phyloP scores from a whole-genome alignment of 768 basidiomycete species.

The Leccinum incarnatum region DNA sequence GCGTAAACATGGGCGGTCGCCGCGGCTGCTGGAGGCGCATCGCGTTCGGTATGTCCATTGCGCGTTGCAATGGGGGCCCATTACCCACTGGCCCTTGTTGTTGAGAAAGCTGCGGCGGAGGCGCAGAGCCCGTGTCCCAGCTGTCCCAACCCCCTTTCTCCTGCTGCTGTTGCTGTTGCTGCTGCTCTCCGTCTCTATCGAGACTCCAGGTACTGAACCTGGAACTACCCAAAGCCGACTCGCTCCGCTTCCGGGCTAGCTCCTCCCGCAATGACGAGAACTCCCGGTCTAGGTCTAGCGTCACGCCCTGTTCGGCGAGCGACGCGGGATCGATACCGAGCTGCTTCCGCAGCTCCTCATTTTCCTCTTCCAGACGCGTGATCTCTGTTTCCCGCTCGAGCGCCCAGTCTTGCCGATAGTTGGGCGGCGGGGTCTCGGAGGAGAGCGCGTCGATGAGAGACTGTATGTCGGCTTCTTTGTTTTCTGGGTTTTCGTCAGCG shows the following conservation, averaged over 20 bases:
- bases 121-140: constrained; percentile 26
- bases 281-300: constrained; percentile 46
- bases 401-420: constrained; percentile 74
- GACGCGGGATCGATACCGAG: constrained; percentile 68
- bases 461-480: constrained; percentile 41
- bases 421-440: constrained; percentile 34
- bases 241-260: constrained; percentile 24
- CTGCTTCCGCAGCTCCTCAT: constrained; percentile 69
- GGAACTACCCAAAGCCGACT: constrained; percentile 24
- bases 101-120: constrained; percentile 29
- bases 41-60: constrained; percentile 50
- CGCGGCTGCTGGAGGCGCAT: constrained; percentile 54
- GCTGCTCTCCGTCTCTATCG: constrained; percentile 27
- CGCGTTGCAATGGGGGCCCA: constrained; percentile 41
- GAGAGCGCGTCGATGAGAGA: constrained; percentile 42
- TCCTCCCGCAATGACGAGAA: constrained; percentile 25
- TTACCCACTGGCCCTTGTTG: constrained; percentile 22
- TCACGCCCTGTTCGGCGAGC: constrained; percentile 52
- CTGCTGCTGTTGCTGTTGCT: constrained; percentile 20
- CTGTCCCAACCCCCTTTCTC: constrained; percentile 23
- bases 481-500: constrained; percentile 26
- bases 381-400: constrained; percentile 88
- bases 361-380: constrained; percentile 75
- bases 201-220: constrained; percentile 27
- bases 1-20: constrained; percentile 55